Evolutionary conservation across 2,329 filamentous ascomycete genomes (phyloP).

Genomic region (Aotearoamyces nothofagi): DNA sequence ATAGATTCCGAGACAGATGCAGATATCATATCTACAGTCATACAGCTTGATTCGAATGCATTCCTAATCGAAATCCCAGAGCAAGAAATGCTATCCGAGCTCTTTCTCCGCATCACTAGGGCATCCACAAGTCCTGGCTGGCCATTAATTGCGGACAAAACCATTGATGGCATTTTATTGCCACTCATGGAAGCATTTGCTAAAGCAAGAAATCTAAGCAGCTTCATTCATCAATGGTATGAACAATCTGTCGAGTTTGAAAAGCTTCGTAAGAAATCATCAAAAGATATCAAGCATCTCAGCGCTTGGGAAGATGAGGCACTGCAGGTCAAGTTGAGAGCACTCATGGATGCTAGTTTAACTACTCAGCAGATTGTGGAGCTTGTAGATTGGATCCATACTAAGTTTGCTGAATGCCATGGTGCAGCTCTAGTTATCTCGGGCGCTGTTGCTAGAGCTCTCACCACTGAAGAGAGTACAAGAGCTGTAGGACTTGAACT

Average conservation of each 20-base stretch:
- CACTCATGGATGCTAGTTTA: conserved; percentile 21
- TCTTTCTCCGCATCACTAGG: conserved; percentile 20
- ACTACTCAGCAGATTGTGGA: conserved; percentile 22
- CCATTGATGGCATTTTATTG: conserved; percentile 21
- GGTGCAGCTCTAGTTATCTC: conserved; percentile 20
- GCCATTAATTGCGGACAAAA: conserved; percentile 10
- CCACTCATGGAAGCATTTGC: conserved; percentile 26
- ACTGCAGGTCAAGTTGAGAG: conserved; percentile 12
- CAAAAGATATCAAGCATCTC: conserved; percentile 4
- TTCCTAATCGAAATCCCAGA: conserved; percentile 24
- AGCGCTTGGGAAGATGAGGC: conserved; percentile 18
- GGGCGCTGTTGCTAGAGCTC: conserved; percentile 23
- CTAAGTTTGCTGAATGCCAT: conserved; percentile 11
- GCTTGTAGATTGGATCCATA: conserved; percentile 21
- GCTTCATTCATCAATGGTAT: conserved; percentile 25
- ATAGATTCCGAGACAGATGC: conserved; percentile 20
- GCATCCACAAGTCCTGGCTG: conserved; percentile 9
- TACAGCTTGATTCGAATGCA: conserved; percentile 28
- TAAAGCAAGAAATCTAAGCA: conserved; percentile 23
- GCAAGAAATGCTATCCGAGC: conserved; percentile 13
- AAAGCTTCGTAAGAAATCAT: conserved; percentile 10
- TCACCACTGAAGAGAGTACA: conserved; percentile 20
- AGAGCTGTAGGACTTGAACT: conserved; percentile 18
- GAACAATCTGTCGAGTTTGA: conserved; percentile 14
- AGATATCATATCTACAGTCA: conserved; percentile 25